Conservation (phyloP, 176 grass and related monocot species). For the Oryza glumipatula region DNA sequence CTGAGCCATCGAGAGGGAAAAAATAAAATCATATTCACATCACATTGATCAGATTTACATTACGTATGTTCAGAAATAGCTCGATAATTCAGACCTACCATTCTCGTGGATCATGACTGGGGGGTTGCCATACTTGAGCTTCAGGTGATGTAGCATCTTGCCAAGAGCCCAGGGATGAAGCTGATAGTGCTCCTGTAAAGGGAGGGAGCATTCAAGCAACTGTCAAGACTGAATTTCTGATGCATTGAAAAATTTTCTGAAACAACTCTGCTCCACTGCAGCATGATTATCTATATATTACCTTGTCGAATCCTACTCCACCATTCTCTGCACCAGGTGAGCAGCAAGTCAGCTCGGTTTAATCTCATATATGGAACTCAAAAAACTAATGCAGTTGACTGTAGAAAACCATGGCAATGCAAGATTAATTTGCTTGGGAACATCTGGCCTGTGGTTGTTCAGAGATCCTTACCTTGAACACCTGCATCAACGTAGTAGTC, state of each 20-base stretch:
- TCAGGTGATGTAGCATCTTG: slow-evolving; percentile 72
- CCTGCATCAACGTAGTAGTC: slow-evolving; percentile 61
- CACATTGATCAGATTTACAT: too few species aligned
- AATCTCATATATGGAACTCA: neutral
- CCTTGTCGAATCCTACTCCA: neutral
- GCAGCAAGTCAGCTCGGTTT: neutral
- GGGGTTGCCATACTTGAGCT: slow-evolving; percentile 64
- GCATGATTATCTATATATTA: neutral
- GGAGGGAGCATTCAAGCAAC: neutral
- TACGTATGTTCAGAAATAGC: neutral
- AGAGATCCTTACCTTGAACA: slow-evolving; percentile 32
- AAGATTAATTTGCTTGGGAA: neutral
- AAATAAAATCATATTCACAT: too few species aligned
- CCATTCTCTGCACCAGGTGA: neutral
- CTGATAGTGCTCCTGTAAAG: slow-evolving; percentile 5
- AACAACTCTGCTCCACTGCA: neutral
- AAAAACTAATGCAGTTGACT: neutral
- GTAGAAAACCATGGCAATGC: neutral
- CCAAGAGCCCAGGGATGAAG: slow-evolving; percentile 56
- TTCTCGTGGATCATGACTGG: slow-evolving; percentile 75
- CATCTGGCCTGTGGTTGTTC: neutral
- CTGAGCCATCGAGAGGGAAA: neutral
- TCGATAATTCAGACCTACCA: slow-evolving; percentile 34
- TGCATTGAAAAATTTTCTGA: neutral
- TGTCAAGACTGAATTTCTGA: neutral